Evolutionary conservation across 345 rosid species (phyloP).

Genomic region (Mangifera indica): DNA sequence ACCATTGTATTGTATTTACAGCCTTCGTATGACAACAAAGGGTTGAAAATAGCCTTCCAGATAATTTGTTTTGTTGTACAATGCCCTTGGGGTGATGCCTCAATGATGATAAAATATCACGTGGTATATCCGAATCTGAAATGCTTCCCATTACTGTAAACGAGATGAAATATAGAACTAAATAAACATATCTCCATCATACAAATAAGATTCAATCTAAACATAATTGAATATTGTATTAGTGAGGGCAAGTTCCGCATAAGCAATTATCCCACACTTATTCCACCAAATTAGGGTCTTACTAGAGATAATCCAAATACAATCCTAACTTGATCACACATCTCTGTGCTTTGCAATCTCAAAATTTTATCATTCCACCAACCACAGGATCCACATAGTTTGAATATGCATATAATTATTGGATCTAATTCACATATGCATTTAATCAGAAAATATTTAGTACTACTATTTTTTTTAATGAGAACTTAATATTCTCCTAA

Average conservation of each 20-base stretch:
- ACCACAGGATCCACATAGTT: neutral
- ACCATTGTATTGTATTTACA: conserved; percentile 72
- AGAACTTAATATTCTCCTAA: neutral
- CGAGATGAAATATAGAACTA: conserved; percentile 10
- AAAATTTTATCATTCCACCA: neutral
- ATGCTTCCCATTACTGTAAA: conserved; percentile 63
- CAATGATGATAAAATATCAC: conserved; percentile 40
- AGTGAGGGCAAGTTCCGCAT: neutral
- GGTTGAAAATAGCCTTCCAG: conserved; percentile 47
- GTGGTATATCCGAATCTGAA: conserved; percentile 43
- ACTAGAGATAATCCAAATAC: neutral
- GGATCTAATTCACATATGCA: neutral
- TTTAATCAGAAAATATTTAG: neutral
- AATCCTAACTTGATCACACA: neutral
- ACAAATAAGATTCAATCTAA: neutral
- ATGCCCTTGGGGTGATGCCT: conserved; percentile 35
- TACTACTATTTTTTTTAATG: neutral
- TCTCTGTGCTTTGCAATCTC: neutral
- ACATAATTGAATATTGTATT: neutral
- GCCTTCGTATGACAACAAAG: conserved; percentile 64
- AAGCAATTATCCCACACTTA: neutral
- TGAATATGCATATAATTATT: neutral
- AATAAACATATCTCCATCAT: neutral
- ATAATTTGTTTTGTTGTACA: conserved; percentile 33
- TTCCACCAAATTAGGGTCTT: neutral